Evolutionary conservation across 2,329 filamentous ascomycete species (phyloP), one percentile per base, ranked within the genome.

Genomic region (Penicillium hesseltinei): DNA sequence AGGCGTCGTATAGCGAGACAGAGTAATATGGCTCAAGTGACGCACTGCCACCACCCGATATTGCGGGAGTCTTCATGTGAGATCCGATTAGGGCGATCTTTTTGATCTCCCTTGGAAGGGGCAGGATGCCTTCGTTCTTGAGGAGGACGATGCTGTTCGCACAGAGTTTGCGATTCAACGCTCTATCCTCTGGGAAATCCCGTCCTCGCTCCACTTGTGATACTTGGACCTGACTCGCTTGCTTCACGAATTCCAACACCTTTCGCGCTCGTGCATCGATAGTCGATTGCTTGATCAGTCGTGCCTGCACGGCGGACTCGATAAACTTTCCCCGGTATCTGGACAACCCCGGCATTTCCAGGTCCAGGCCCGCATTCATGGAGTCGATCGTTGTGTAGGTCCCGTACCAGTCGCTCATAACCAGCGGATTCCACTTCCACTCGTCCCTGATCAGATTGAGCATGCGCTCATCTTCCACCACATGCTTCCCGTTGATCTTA

Each of bases 401-500:
- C 1, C 66, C 67, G 11, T 51, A 46, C 70, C 68, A 73, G 50
- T 73, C 71, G 46, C 69, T 72, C 69, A 73, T 73, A 23, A 72
- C 58, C 35, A 74, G 48, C 4, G 69, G 69, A 56, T 73, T 64
- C 59, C 67, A 73, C 25, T 65, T 63, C 72, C 71, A 73, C 52
- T 73, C 71, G 29, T 66, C 56, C 8, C 72, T 64, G n/a, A 74
- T 54, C 13, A 73, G 50, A 49, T 71, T 64, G n/a, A 73, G 54
- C 19, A 73, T 57, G 38, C 50, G 57, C 1, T 64, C 47, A 42
- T 60, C 64, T 59, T 71, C 70, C n/a, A 66, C 67, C 10, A 60
- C 69, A 59, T 74, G 71, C 17, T 73, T 64, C n/a, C 79, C 78
- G 62, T 81, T 82, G 57, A 81, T 67, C 59, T 77, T 73, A 57